Evolutionary conservation across 2,329 filamentous ascomycete genomes (phyloP), one percentile per base, ranked within the genome.

Genomic region (Periconia sp.): DNA sequence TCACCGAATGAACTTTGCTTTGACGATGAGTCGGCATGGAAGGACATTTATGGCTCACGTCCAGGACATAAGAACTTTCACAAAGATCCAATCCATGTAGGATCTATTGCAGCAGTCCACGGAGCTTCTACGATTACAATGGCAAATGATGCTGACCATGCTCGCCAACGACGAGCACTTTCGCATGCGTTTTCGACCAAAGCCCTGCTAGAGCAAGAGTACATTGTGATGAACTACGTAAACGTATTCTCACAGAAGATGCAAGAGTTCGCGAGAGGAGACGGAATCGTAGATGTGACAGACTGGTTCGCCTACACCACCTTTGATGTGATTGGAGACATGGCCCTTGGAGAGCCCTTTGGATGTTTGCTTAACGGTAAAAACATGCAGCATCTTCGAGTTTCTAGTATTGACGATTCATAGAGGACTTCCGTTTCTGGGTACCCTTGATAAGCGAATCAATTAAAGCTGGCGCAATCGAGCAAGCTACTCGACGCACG

Each of bases 291-390:
- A n/a, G 48, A 59, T 29, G 36, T 57, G 3, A 40, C 34, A 4
- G 40, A 51, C 15, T 57, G 56, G 50, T 55, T 52, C 18, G 41
- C 38, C 15, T 52, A 48, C 15, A 51, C 40, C 2, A 61, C 54
- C 2, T 55, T 57, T 29, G 54, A 57, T 28, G 34, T 57, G 9
- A 55, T 56, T 45, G 74, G 73, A n/a, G 73, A 76, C 48, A 65
- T 81, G 32, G 75, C 77, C 0, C 79, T 81, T 48, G 78, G 78
- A 0, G 70, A 75, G 4, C 69, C 75, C 0, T 80, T 58, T 31
- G 57, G 53, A 9, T 55, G 57, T 18, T 30, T 60, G 11, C 23
- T 31, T 4, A 50, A 22, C 16, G 50, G 50, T 47, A 19, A n/a
- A n/a, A n/a, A n/a, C n/a, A n/a, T 9, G 33, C 36, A 13, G 12